phyloP scores from a whole-genome alignment of 2,329 filamentous ascomycete species.

The Rutstroemia sp. region DNA sequence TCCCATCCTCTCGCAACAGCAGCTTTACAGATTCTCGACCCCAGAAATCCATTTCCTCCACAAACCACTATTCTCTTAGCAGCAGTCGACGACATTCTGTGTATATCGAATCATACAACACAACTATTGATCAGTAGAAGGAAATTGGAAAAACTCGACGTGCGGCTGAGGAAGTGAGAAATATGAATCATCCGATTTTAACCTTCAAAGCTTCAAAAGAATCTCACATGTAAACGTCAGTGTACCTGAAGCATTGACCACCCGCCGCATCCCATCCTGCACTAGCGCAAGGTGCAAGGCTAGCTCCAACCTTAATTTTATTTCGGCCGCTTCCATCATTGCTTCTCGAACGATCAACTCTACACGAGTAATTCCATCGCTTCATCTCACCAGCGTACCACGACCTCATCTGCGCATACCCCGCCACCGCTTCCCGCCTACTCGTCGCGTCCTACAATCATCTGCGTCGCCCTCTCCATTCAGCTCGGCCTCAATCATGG shows the following conservation, averaged over 20 bases:
- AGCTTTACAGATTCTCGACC: slow-evolving; percentile 82
- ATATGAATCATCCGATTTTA: too few relatives aligned
- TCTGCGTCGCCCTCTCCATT: too few relatives aligned
- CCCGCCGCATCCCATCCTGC: slow-evolving; percentile 1
- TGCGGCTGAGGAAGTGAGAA: too few relatives aligned
- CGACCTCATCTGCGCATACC: background rate
- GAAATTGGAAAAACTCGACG: too few relatives aligned
- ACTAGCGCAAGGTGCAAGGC: background rate
- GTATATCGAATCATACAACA: too few relatives aligned
- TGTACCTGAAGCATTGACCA: slow-evolving; percentile 11
- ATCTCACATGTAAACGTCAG: slow-evolving; percentile 1
- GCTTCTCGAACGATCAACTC: background rate
- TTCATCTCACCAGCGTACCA: background rate
- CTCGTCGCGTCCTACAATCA: background rate
- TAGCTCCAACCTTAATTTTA: slow-evolving; percentile 8
- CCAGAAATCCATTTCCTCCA: slow-evolving; percentile 89
- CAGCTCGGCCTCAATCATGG: slow-evolving; percentile 36
- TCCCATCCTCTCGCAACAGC: slow-evolving; percentile 82
- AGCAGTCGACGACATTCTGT: slow-evolving; percentile 10
- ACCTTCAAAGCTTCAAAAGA: background rate
- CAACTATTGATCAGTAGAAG: too few relatives aligned
- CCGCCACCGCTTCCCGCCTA: background rate
- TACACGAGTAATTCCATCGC: background rate
- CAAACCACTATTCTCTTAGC: slow-evolving; percentile 81
- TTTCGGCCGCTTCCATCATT: background rate